Base-by-base conservation (phyloP, 768 basidiomycete species). In the Pleurotus eryngii region DNA sequence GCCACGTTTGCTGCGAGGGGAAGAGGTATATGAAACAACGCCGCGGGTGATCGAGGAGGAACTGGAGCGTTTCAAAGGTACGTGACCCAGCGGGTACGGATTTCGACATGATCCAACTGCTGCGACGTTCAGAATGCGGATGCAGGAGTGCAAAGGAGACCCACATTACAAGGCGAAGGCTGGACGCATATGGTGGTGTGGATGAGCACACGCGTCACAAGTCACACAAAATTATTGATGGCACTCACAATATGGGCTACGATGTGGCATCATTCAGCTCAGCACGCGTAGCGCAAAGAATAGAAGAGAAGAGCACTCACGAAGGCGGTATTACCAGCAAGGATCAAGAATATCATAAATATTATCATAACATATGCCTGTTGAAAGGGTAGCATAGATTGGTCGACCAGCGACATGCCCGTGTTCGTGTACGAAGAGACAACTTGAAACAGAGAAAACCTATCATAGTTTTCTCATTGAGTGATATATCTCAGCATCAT, bases 1-100 rank as follows among this genome's bases (percentile, higher is more conserved):
- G 90, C 92, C 93, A 94, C 3, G 95, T 97, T 67, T 97, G 95
- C 64, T 95, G 92, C 0, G 92, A 86, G 0, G 94, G 94, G 63
- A 96, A 96, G 7, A 96, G 80, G 68, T 94, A 91, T 9, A 93
- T 83, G 65, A 90, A 95, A 70, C 94, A 96, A 60, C 92, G 84
- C 9, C 96, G 84, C 11, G 96, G 96, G 67, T 98, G 96, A 64
- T 98, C 94, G 7, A 99, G 81, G 6, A 99, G 82, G 68, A 98
- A 99, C 56, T 86, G 87, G 1, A 97, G 75, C 0, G 93, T 92
- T 71, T 95, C 92, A 47, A 84, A 74, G 0, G 85, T 64, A 0
- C 84, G 81, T 12, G 92, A 92, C 0, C 69, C 64, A 1, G 63
- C 64, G 4, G 85, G 83, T 18, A 88, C 79, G 4, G 83, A 45